phyloP scores from a whole-genome alignment of 1,284 basidiomycete genomes.

The Cystobasidium sp. region DNA sequence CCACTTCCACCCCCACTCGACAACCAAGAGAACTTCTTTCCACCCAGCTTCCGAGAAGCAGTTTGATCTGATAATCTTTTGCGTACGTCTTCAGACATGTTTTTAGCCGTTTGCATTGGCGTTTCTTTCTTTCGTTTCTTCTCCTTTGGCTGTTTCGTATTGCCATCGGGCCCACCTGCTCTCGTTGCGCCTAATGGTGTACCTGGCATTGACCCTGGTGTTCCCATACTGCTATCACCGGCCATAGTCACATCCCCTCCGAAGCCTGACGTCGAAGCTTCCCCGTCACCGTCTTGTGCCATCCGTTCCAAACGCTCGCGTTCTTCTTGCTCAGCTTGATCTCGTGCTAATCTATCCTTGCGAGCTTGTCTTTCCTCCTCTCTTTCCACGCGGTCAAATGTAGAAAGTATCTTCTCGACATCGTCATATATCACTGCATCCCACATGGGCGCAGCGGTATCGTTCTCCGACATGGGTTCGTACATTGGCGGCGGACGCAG shows the following conservation, averaged over 20 bases:
- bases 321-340: conserved; percentile 61
- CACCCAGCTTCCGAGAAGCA: conserved; percentile 80
- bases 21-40: conserved; percentile 78
- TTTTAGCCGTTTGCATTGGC: conserved; percentile 77
- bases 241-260: conserved; percentile 32
- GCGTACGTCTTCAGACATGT: conserved; percentile 83
- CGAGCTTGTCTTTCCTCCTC: conserved; percentile 77
- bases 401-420: conserved; percentile 71
- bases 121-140: conserved; percentile 79
- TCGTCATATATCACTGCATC: conserved; percentile 71
- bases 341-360: conserved; percentile 72
- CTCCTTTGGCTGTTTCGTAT: conserved; percentile 54
- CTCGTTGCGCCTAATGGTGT: conserved; percentile 13
- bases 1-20: conserved; percentile 57
- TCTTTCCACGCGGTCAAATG: conserved; percentile 73
- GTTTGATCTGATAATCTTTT: conserved; percentile 87
- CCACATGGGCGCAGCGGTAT: conserved; percentile 69
- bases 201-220: conserved; percentile 34
- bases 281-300: conserved; percentile 60
- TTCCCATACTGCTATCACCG: conserved; percentile 1
- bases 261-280: conserved; percentile 44
- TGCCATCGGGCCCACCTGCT: conserved; percentile 32
- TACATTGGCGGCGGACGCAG: conserved; percentile 70
- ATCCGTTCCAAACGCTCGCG: conserved; percentile 60
- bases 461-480: conserved; percentile 40